Evolutionary conservation across 192 early-diverging fungal species (phyloP), one percentile per base, ranked within the genome.

Genomic region (Linnemannia zychae): DNA sequence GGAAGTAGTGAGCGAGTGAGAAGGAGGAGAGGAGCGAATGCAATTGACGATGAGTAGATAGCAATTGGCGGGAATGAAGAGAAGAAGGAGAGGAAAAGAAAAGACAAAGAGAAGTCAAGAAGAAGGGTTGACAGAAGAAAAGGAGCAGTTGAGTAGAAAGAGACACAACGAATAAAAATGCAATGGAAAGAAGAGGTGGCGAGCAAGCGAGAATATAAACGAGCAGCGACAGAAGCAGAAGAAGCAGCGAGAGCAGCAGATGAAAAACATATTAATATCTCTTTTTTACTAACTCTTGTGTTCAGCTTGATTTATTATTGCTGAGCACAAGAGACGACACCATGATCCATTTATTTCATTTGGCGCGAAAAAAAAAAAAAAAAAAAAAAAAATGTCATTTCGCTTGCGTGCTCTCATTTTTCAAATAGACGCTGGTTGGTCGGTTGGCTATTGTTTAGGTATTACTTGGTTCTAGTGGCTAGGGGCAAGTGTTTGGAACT

Each of bases 321-420:
- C 2, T 52, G 72, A 36, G 44, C 33, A 46, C 57, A n/a, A 65
- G 22, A 47, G 57, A 75, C 38, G 67, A 22, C 28, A 60, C 53
- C 53, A 60, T 60, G 4, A 12, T 63, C 28, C 28, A 4, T 28
- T 63, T 63, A 63, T 63, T 63, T 63, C 57, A 60, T 60, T 60
- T 60, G 57, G 57, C 57, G 57, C 57, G 57, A 63, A 63, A 63
- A 31, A 63, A 63, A 60, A 53, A 7, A 28, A 57, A 57, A 24
- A 57, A 52, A 52, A 52, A 57, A 31, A 63, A 31, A 24, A 63
- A 6, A 63, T 63, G 57, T 63, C 57, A 63, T 63, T 63, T 63
- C 57, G 57, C 40, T 44, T 44, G 40, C 24, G 57, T 63, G 57
- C 57, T 63, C 57, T 63, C 57, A 53, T 53, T 53, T 53, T n/a